phyloP scores from a whole-genome alignment of 192 early-diverging fungal species.

The Umbelopsis sp. region DNA sequence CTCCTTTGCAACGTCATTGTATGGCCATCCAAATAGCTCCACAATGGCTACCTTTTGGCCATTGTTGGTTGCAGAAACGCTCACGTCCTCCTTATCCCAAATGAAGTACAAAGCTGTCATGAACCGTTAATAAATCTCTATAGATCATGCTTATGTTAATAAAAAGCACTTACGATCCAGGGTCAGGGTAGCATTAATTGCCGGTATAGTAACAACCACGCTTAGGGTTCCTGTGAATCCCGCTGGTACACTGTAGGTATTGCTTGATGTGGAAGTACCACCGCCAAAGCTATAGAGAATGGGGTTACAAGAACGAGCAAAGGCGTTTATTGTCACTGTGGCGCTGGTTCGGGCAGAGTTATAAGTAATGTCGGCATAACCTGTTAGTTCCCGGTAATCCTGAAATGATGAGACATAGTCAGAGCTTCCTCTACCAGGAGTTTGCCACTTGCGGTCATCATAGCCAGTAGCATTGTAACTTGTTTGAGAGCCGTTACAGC shows the following conservation, averaged over 20 bases:
- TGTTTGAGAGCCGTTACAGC: background rate
- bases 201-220: background rate
- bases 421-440: background rate
- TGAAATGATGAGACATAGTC: background rate
- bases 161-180: background rate
- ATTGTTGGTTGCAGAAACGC: background rate
- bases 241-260: background rate
- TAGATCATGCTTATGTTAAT: background rate
- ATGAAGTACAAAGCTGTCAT: background rate
- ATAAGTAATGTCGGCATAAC: slow-evolving; percentile 2
- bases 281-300: background rate
- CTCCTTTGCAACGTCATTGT: background rate
- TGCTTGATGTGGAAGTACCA: background rate
- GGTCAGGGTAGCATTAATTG: background rate
- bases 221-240: background rate
- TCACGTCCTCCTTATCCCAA: background rate
- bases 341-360: background rate
- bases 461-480: background rate
- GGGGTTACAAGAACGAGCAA: background rate
- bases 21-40: slow-evolving; percentile 7
- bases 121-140: background rate
- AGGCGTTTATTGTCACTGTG: background rate
- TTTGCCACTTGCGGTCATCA: background rate
- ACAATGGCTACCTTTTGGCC: background rate
- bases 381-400: background rate